Percentiles rank a stretch among this genome's conserved stretches.
Conservation (phyloP, 495 filamentous ascomycete species). For the Hyaloscypha finlandica region DNA sequence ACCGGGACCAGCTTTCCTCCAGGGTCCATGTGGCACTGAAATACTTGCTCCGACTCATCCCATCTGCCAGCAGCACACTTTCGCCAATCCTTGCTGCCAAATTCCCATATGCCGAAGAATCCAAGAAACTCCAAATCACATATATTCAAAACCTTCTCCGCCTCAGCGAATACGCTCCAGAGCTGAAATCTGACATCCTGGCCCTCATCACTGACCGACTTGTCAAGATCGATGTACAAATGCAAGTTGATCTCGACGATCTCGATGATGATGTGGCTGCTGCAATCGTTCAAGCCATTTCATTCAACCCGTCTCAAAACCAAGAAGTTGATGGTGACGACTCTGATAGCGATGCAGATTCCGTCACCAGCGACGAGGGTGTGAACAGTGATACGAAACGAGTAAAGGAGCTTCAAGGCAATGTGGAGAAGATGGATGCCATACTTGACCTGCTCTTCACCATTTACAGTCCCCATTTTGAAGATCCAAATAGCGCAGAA, state of each 20-base stretch:
- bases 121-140: constrained; percentile 67
- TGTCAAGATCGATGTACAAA: constrained; percentile 91
- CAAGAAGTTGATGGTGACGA: constrained; percentile 60
- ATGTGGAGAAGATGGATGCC: constrained; percentile 89
- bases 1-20: constrained; percentile 58
- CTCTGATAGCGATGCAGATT: constrained; percentile 61
- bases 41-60: constrained; percentile 75
- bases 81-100: constrained; percentile 61
- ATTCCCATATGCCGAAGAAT: constrained; percentile 76
- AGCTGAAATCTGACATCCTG: constrained; percentile 81
- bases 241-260: constrained; percentile 90
- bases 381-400: constrained; percentile 45
- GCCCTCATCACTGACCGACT: constrained; percentile 78
- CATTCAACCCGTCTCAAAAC: constrained; percentile 34
- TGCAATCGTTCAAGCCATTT: constrained; percentile 45
- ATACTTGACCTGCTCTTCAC: constrained; percentile 88
- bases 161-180: constrained; percentile 72
- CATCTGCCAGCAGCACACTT: constrained; percentile 68
- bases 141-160: constrained; percentile 80
- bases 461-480: constrained; percentile 72
- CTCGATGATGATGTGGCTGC: constrained; percentile 57
- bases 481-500: constrained; percentile 48
- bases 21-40: constrained; percentile 74
- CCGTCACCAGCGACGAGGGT: constrained; percentile 50
- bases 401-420: constrained; percentile 68